Base-by-base conservation (phyloP, 106 monocot genomes). In the Platanthera guangdongensis region DNA sequence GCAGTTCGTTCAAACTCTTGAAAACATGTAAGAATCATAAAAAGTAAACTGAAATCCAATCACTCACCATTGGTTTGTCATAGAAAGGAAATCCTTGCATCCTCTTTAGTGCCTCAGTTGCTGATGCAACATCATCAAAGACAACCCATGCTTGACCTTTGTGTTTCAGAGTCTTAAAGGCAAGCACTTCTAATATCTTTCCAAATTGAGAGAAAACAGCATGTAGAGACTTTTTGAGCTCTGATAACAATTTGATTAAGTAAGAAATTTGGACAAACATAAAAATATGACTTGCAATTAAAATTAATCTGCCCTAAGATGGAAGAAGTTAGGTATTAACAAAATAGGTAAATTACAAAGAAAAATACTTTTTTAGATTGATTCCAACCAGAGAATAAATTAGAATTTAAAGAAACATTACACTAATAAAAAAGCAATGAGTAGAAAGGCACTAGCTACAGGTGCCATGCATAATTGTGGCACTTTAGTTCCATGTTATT, bases 101-200 rank as follows among this genome's bases (percentile, higher is more conserved):
- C 50, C 85, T 60, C 63, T 88, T 92, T 9, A 91, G 80, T 59
- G 95, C 93, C 65, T 93, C 93, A 48, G 84, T 54, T 53, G 95
- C 90, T 68, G 90, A 90, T 60, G 85, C 77, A 74, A 89, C 85
- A 57, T 93, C 92, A 68, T 95, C 92, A 77, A 95, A 95, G 77
- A 95, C 81, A 47, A 97, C 91, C 97, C 97, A 97, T 18, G 97
- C 97, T 81, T 99, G 97, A 19, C 97, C 97, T 87, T 90, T 89
- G 74, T 99, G 94, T 84, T 94, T 99, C 68, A 99, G 79, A 51
- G 94, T 94, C 81, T 99, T 99, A 75, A 99, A 99, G 71, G 94
- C 94, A 75, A 99, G 87, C 25, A 99, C 89, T n/a, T 99, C 97
- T 50, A 94, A 47, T 82, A 99, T 99, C 74, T 92, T 99, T 68